Conservation (phyloP, 1,284 basidiomycete species). For the Termitomyces sp. region DNA sequence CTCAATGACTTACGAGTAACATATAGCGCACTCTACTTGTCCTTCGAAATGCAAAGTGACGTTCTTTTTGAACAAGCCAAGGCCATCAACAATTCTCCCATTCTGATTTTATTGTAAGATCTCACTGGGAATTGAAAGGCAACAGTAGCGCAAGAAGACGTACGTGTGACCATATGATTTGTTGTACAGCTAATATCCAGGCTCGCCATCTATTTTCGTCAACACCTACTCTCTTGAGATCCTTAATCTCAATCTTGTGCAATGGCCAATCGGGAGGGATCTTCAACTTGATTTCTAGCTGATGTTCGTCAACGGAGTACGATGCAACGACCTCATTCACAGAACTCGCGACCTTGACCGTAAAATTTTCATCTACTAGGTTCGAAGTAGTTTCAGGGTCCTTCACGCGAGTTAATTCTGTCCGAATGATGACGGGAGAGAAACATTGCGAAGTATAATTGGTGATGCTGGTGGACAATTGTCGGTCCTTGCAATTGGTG, state of each 20-base stretch:
- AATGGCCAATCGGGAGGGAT: slow-evolving; percentile 92
- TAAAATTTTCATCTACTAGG: slow-evolving; percentile 78
- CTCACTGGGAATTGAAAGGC: neutral
- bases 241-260: slow-evolving; percentile 83
- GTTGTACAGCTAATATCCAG: slow-evolving; percentile 92
- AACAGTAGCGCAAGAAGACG: slow-evolving; percentile 19
- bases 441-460: slow-evolving; percentile 84
- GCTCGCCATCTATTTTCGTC: slow-evolving; percentile 89
- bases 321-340: slow-evolving; percentile 76
- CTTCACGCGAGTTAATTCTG: slow-evolving; percentile 78
- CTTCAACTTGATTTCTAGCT: slow-evolving; percentile 85
- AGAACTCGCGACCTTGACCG: slow-evolving; percentile 66
- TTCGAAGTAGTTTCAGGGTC: slow-evolving; percentile 58
- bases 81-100: slow-evolving; percentile 86
- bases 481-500: slow-evolving; percentile 83
- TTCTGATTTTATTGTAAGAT: slow-evolving; percentile 46
- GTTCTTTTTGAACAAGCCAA: slow-evolving; percentile 95
- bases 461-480: slow-evolving; percentile 73
- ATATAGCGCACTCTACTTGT: slow-evolving; percentile 91
- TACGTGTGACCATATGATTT: slow-evolving; percentile 85
- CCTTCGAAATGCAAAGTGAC: slow-evolving; percentile 90
- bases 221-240: slow-evolving; percentile 83
- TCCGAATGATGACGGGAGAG: slow-evolving; percentile 83
- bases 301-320: slow-evolving; percentile 92
- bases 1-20: slow-evolving; percentile 72